Conservation (phyloP, 2,329 filamentous ascomycete genomes). For the Sporothrix schenckii region DNA sequence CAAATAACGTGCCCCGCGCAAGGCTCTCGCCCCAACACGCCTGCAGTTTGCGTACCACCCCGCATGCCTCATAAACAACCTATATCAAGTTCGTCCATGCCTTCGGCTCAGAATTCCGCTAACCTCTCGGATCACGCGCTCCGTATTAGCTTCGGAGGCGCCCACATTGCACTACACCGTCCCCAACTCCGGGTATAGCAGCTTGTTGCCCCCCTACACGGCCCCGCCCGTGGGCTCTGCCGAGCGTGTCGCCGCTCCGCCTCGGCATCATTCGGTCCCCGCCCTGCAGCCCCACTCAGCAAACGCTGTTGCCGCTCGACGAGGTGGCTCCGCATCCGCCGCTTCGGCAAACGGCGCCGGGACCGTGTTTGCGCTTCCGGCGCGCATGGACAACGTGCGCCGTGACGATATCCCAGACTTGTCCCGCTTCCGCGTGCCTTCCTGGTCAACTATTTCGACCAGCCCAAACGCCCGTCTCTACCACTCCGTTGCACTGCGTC, state of each 20-base stretch:
- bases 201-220: slow-evolving; percentile 57
- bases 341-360: slow-evolving; percentile 46
- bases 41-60: not conserved
- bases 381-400: slow-evolving; percentile 37
- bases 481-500: slow-evolving; percentile 64
- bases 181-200: slow-evolving; percentile 43
- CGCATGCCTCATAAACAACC: not conserved
- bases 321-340: slow-evolving; percentile 26
- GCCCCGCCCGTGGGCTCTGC: slow-evolving; percentile 41
- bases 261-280: slow-evolving; percentile 32
- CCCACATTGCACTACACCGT: slow-evolving; percentile 65
- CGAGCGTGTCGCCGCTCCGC: slow-evolving; percentile 30
- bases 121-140: not conserved
- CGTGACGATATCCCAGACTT: slow-evolving; percentile 49
- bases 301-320: slow-evolving; percentile 14
- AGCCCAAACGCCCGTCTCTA: slow-evolving; percentile 64
- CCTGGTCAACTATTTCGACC: slow-evolving; percentile 60
- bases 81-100: slow-evolving; percentile 7
- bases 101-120: slow-evolving; percentile 5
- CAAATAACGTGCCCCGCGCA: slow-evolving; percentile 23
- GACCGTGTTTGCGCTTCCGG: slow-evolving; percentile 33
- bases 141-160: slow-evolving; percentile 59
- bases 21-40: slow-evolving; percentile 7
- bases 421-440: slow-evolving; percentile 59
- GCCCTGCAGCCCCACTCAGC: not conserved